Conservation (phyloP, 2,329 filamentous ascomycete genomes). For the Trichophyton simii region DNA sequence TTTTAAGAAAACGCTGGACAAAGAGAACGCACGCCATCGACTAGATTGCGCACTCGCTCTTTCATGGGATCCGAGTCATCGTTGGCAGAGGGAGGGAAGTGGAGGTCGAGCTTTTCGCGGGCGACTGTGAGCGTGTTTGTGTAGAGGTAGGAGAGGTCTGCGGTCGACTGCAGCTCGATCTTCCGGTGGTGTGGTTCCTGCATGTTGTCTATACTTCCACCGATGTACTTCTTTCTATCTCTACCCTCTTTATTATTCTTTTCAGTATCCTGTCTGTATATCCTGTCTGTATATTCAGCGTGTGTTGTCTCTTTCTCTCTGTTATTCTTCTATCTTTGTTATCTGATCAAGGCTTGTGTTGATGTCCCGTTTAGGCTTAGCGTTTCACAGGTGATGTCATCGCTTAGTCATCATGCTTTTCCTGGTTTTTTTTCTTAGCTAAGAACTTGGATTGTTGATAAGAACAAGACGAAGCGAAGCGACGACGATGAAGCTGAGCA, state of each 20-base stretch:
- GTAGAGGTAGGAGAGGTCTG: slow-evolving; percentile 39
- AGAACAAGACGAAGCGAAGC: neutral
- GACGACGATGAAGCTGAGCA: neutral
- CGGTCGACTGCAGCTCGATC: slow-evolving; percentile 39
- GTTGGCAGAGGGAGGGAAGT: slow-evolving; percentile 35
- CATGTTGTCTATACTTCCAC: slow-evolving; percentile 11
- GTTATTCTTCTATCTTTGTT: neutral
- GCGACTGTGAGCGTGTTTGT: slow-evolving; percentile 34
- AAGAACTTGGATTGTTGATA: neutral
- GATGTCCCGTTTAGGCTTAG: neutral
- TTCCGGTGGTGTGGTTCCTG: slow-evolving; percentile 34
- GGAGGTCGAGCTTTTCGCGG: slow-evolving; percentile 37
- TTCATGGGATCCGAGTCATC: slow-evolving; percentile 32
- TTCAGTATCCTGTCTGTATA: neutral
- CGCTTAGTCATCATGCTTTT: neutral
- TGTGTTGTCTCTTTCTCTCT: neutral
- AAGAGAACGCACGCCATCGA: slow-evolving; percentile 25
- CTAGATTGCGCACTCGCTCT: slow-evolving; percentile 30
- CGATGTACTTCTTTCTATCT: neutral
- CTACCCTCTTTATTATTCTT: neutral
- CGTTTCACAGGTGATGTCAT: neutral
- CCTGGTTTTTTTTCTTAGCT: neutral
- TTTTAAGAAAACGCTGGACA: neutral
- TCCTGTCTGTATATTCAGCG: neutral
- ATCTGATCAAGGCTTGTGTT: neutral